Conservation (phyloP, 768 basidiomycete species). For the Fistulinella prunicolor region DNA sequence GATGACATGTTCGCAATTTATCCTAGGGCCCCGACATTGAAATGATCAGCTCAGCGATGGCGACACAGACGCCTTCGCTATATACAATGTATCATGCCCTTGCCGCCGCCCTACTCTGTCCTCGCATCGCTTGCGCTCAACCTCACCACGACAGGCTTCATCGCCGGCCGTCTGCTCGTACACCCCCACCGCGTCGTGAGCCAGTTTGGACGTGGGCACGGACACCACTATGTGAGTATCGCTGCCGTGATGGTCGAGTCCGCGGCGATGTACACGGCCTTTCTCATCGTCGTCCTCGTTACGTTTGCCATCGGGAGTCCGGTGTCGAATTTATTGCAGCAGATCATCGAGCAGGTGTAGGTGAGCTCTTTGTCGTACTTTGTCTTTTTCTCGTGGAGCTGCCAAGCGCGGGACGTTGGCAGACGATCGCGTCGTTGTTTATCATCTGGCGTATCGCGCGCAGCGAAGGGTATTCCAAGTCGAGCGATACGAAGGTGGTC, state of each 20-base stretch:
- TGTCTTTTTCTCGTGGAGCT: too few species aligned
- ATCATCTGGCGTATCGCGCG: slow-evolving; percentile 40
- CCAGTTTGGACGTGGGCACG: slow-evolving; percentile 35
- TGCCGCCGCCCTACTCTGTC: slow-evolving; percentile 6
- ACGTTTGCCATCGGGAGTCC: slow-evolving; percentile 41
- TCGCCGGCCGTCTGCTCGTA: slow-evolving; percentile 27
- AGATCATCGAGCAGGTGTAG: slow-evolving; percentile 4
- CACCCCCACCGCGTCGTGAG: slow-evolving; percentile 20
- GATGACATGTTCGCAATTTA: too few species aligned
- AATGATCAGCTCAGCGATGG: too few species aligned
- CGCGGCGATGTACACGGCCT: slow-evolving; percentile 43
- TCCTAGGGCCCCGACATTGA: too few species aligned
- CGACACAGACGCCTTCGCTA: too few species aligned
- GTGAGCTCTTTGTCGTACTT: too few species aligned
- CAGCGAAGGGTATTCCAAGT: slow-evolving; percentile 33
- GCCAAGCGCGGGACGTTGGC: too few species aligned
- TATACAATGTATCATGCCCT: too few species aligned
- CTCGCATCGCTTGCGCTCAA: slow-evolving; percentile 30
- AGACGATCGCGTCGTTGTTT: slow-evolving; percentile 39
- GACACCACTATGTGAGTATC: slow-evolving; percentile 36
- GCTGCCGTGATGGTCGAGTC: slow-evolving; percentile 41
- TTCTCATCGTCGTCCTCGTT: slow-evolving; percentile 40
- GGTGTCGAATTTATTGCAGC: slow-evolving; percentile 39
- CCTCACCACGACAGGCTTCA: slow-evolving; percentile 26
- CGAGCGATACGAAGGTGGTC: not conserved